Evolutionary conservation across 2,329 filamentous ascomycete genomes (phyloP).

Genomic region (Kalaharituber pfeilii): DNA sequence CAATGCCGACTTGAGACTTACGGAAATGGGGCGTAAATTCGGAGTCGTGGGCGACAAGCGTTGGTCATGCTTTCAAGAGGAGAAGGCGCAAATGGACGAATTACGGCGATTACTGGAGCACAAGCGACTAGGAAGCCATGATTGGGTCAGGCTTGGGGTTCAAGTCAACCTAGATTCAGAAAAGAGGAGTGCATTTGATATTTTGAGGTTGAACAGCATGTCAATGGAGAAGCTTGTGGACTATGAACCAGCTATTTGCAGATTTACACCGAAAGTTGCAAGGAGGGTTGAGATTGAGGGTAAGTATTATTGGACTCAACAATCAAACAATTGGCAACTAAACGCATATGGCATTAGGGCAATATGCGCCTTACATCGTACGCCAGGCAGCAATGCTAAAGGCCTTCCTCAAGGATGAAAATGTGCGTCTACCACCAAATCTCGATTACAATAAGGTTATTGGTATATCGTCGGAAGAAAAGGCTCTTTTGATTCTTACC

Average conservation of each 20-base stretch:
- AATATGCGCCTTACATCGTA: constrained; percentile 72
- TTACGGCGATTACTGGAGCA: constrained; percentile 44
- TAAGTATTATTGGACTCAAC: background rate
- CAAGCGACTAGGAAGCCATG: constrained; percentile 40
- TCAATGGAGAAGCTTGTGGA: constrained; percentile 39
- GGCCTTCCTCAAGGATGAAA: constrained; percentile 59
- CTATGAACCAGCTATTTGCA: constrained; percentile 40
- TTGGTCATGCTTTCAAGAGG: constrained; percentile 53
- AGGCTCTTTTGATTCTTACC: constrained; percentile 48
- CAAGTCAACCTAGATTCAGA: constrained; percentile 46
- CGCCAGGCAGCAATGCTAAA: constrained; percentile 50
- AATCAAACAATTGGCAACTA: background rate
- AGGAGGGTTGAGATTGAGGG: constrained; percentile 64
- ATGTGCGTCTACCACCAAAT: constrained; percentile 50
- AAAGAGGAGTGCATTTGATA: constrained; percentile 56
- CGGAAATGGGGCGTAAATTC: constrained; percentile 53
- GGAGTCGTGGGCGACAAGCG: constrained; percentile 64
- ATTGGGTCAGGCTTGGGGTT: constrained; percentile 55
- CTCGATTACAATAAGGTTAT: constrained; percentile 57
- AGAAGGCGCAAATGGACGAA: constrained; percentile 48
- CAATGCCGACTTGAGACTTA: constrained; percentile 81
- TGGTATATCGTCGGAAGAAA: constrained; percentile 67
- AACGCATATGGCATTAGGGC: constrained; percentile 16
- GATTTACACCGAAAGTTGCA: constrained; percentile 42
- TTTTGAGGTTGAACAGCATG: constrained; percentile 51